Evolutionary conservation across 352 stramenopile genomes (phyloP).

Genomic region (Phytophthora crassamura): DNA sequence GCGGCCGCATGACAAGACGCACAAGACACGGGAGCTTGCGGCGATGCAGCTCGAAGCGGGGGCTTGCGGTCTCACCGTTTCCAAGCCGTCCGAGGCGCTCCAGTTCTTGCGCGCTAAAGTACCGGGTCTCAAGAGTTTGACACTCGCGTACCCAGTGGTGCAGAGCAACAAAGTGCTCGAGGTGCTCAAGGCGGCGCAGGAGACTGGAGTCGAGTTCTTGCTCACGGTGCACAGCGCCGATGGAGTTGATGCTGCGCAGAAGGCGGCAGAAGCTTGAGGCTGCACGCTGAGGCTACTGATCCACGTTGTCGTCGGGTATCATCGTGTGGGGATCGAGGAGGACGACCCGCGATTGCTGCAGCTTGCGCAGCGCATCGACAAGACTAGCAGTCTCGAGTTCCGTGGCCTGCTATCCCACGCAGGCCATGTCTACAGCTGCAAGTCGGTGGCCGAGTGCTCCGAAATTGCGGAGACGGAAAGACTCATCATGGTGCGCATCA

Average conservation of each 20-base stretch:
- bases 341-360: slow-evolving; percentile 54
- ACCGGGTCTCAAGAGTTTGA: slow-evolving; percentile 53
- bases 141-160: slow-evolving; percentile 76
- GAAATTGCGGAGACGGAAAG: slow-evolving; percentile 67
- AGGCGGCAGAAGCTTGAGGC: slow-evolving; percentile 49
- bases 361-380: slow-evolving; percentile 60
- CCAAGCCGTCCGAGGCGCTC: slow-evolving; percentile 74
- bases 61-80: slow-evolving; percentile 67
- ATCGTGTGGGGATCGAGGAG: slow-evolving; percentile 75
- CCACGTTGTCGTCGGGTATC: slow-evolving; percentile 80
- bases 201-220: slow-evolving; percentile 55
- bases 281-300: slow-evolving; percentile 63
- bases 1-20: slow-evolving; percentile 76
- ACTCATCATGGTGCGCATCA: slow-evolving; percentile 71
- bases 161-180: slow-evolving; percentile 62
- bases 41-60: slow-evolving; percentile 57
- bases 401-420: slow-evolving; percentile 68
- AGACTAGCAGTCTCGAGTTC: slow-evolving; percentile 60
- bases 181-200: slow-evolving; percentile 55
- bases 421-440: slow-evolving; percentile 71
- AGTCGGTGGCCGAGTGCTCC: slow-evolving; percentile 53
- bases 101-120: slow-evolving; percentile 63
- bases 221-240: slow-evolving; percentile 70
- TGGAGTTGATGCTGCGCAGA: slow-evolving; percentile 60
- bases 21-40: slow-evolving; percentile 81